These are phyloP conservation scores for Aegilops bicornis DNA, from an alignment of 176 grass and related monocot species.

Conservation along the genomic window DNA sequence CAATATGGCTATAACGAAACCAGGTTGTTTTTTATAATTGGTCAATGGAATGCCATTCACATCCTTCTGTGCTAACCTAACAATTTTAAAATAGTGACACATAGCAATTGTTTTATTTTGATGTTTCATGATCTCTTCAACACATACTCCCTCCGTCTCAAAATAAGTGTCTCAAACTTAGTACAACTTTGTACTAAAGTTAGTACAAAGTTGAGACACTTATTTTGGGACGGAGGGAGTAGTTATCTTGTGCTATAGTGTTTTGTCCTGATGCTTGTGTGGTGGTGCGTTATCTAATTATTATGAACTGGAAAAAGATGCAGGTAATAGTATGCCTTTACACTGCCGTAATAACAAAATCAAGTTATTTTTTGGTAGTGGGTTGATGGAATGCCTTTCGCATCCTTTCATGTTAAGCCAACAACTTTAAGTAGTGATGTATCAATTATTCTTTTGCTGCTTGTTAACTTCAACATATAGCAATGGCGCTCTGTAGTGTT, in stretches of 20 bases:
- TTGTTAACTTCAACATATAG: background rate
- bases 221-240: too few relatives aligned
- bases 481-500: too few relatives aligned
- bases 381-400: background rate
- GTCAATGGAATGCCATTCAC: background rate
- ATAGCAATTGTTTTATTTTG: background rate
- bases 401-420: too few relatives aligned
- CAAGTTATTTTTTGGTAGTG: background rate
- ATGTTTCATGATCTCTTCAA: background rate
- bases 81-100: background rate
- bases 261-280: too few relatives aligned
- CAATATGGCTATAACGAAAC: background rate
- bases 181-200: too few relatives aligned
- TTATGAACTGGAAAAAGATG: background rate
- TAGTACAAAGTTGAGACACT: too few relatives aligned
- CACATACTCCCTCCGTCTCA: too few relatives aligned
- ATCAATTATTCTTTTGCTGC: too few relatives aligned
- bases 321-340: background rate
- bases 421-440: too few relatives aligned
- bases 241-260: too few relatives aligned
- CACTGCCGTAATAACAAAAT: background rate
- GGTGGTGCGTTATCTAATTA: background rate
- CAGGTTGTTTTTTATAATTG: too few relatives aligned
- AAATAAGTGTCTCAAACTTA: too few relatives aligned
- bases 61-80: background rate